Evolutionary conservation across 192 early-diverging fungal genomes (phyloP).

Genomic region (Coemansia reversa): DNA sequence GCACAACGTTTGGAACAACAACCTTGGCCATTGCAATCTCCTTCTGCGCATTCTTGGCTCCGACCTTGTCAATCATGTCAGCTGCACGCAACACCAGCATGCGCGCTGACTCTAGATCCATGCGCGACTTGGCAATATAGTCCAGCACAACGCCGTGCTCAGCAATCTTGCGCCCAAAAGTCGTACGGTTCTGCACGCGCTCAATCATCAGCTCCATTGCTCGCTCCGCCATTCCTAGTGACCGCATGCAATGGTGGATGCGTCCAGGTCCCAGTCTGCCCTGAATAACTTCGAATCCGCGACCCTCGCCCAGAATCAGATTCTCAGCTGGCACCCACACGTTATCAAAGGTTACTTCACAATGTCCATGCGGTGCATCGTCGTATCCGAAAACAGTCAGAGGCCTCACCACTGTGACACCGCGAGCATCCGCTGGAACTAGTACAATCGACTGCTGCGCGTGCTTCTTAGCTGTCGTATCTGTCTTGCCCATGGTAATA

Average conservation of each 20-base stretch:
- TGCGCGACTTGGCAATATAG: conserved; percentile 81
- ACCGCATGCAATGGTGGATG: conserved; percentile 98
- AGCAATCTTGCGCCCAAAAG: conserved; percentile 84
- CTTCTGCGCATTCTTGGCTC: conserved; percentile 85
- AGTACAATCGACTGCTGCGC: conserved; percentile 87
- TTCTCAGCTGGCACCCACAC: conserved; percentile 84
- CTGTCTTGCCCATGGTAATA: conserved; percentile 87
- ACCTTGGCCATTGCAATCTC: conserved; percentile 99
- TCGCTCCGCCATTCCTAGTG: conserved; percentile 91
- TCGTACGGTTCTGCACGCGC: conserved; percentile 78
- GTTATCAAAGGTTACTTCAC: conserved; percentile 88
- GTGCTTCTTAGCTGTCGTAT: conserved; percentile 63
- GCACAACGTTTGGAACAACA: conserved; percentile 75
- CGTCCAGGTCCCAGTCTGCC: conserved; percentile 91
- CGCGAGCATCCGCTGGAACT: conserved; percentile 81
- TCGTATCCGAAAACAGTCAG: conserved; percentile 92
- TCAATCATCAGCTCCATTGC: conserved; percentile 82
- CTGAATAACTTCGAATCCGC: conserved; percentile 98
- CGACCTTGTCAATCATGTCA: conserved; percentile 82
- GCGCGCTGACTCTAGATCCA: conserved; percentile 89
- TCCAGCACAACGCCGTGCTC: conserved; percentile 81
- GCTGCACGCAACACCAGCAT: conserved; percentile 93
- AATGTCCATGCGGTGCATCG: conserved; percentile 96
- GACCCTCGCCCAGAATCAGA: conserved; percentile 92
- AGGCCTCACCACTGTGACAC: conserved; percentile 80